Base-by-base conservation (phyloP, 1,139 yeast genomes). In the Candida dubliniensis region DNA sequence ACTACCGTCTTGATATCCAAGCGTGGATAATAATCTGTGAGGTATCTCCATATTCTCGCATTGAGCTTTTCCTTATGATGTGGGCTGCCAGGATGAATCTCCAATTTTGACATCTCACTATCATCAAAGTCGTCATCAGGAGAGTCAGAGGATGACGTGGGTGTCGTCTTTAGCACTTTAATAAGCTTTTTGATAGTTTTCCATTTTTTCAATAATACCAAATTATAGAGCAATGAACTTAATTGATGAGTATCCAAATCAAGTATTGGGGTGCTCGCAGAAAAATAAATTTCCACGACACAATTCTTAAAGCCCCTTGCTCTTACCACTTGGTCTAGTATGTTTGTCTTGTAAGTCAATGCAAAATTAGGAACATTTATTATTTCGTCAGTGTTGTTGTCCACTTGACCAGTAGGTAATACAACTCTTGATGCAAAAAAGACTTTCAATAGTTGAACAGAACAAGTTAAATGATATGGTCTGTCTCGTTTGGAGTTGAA, bases 321-420 rank as follows among this genome's bases (percentile, higher is more conserved):
- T 51, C 60, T 51, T 41, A 69, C 61, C 47, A 74, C 43, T 55
- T 63, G 58, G 59, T 71, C 67, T 9, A 76, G 63, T 12, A 77
- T 47, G 49, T 84, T 84, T 0, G 87, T 76, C 51, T 79, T 79
- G 44, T 79, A 71, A 13, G 80, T 79, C 29, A 78, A 51, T 31
- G 80, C 73, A 44, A 73, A 63, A 53, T 72, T 79, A 1, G 87
- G 87, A 2, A 81, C 56, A 39, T 71, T 77, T 24, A 80, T 54
- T 6, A 82, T 55, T 54, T 82, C 84, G 46, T 66, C 60, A 10
- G 59, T 46, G 10, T 46, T 43, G 32, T 52, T 56, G 8, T 54
- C 54, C 11, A 36, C 43, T 42, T 46, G 42, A 27, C 61, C 44
- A 13, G 50, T 52, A 6, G 44, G 42, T 18, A 43, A 29, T 39